These are phyloP conservation scores for Globisporangium nagaii DNA, from an alignment of 352 stramenopile genomes.

Conservation along the genomic window DNA sequence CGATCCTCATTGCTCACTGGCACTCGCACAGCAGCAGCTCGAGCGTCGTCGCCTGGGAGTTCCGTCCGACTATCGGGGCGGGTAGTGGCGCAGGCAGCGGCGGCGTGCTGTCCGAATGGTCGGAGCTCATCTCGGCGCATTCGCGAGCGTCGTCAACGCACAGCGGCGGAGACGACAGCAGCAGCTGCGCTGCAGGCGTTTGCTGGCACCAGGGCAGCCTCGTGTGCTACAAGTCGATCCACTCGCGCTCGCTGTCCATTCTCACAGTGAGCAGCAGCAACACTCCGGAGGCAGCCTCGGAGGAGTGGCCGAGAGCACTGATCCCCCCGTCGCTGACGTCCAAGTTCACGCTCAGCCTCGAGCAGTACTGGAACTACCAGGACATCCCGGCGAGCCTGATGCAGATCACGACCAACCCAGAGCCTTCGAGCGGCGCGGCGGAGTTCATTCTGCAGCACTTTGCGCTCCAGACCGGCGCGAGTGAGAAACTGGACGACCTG, in stretches of 20 bases:
- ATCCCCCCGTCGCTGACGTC: constrained; percentile 15
- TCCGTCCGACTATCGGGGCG: constrained; percentile 16
- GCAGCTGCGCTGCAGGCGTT: constrained; percentile 1
- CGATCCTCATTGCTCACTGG: constrained; percentile 47
- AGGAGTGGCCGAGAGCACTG: neutral
- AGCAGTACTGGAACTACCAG: constrained; percentile 67
- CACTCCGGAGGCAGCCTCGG: neutral
- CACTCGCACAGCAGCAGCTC: constrained; percentile 13
- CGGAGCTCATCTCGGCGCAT: constrained; percentile 3
- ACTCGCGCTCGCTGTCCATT: constrained; percentile 6
- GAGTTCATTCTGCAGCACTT: constrained; percentile 47
- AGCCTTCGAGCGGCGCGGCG: constrained; percentile 1
- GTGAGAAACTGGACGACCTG: constrained; percentile 39
- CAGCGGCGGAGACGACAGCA: constrained; percentile 3
- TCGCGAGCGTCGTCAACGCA: neutral
- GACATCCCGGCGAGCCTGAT: constrained; percentile 35
- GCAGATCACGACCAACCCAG: constrained; percentile 27
- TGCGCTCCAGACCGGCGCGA: constrained; percentile 37
- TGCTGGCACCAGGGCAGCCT: constrained; percentile 5
- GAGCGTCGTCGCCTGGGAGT: constrained; percentile 10
- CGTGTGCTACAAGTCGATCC: constrained; percentile 9
- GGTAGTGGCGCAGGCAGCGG: constrained; percentile 16
- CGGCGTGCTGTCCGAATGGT: constrained; percentile 21
- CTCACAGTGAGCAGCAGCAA: constrained; percentile 4
- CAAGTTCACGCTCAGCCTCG: constrained; percentile 34